Conservation (phyloP, 2,329 filamentous ascomycete genomes). For the Fusarium lyarnte region DNA sequence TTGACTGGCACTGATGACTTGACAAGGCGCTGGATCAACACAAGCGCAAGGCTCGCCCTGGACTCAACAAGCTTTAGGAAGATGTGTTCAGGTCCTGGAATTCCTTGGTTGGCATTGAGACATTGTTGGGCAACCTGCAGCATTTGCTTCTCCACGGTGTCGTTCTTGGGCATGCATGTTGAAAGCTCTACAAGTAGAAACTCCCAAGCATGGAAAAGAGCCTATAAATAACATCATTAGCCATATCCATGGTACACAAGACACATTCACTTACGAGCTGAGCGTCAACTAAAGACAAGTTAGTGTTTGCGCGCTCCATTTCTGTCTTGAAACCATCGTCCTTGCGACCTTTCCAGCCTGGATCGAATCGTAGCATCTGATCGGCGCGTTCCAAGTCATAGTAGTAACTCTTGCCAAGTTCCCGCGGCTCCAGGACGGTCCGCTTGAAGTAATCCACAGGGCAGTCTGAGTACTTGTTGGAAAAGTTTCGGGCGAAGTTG, state of each 20-base stretch:
- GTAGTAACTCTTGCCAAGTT: slow-evolving; percentile 81
- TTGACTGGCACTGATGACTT: slow-evolving; percentile 61
- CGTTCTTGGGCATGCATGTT: slow-evolving; percentile 64
- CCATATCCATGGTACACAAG: slow-evolving; percentile 39
- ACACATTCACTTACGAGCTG: slow-evolving; percentile 73
- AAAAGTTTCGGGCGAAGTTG: slow-evolving; percentile 87
- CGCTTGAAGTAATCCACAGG: slow-evolving; percentile 83
- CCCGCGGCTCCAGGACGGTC: slow-evolving; percentile 70
- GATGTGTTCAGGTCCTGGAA: slow-evolving; percentile 79
- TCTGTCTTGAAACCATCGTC: slow-evolving; percentile 82
- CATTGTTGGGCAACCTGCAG: slow-evolving; percentile 80
- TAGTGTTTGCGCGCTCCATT: slow-evolving; percentile 86
- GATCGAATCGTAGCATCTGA: slow-evolving; percentile 79
- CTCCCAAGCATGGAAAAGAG: slow-evolving; percentile 89
- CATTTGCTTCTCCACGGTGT: slow-evolving; percentile 73
- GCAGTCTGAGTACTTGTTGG: slow-evolving; percentile 77
- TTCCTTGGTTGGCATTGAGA: slow-evolving; percentile 78
- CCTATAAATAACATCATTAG: slow-evolving; percentile 56
- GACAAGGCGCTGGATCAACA: slow-evolving; percentile 82
- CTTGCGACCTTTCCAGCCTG: slow-evolving; percentile 76
- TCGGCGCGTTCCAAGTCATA: slow-evolving; percentile 83
- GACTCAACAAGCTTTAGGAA: slow-evolving; percentile 81
- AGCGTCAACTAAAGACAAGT: slow-evolving; percentile 90
- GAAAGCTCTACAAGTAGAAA: slow-evolving; percentile 86
- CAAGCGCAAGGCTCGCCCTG: slow-evolving; percentile 82